Conservation (phyloP, 164 flowering plant genomes). For the Aristolochia californica region DNA sequence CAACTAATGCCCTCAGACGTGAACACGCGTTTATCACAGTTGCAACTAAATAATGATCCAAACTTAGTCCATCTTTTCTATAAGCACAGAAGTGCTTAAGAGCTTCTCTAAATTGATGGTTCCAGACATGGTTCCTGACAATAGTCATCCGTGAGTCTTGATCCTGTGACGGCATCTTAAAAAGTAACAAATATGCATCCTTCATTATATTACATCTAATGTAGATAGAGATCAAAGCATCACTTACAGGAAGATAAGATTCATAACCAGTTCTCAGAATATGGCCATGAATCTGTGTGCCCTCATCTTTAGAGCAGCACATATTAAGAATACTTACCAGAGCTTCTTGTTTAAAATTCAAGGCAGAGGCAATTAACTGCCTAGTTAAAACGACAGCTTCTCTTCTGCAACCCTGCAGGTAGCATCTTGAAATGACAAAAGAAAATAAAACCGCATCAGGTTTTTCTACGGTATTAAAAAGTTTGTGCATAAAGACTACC, state of each 20-base stretch:
- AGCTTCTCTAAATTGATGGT: slow-evolving; percentile 5
- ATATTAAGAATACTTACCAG: slow-evolving; percentile 12
- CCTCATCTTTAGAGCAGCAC: slow-evolving; percentile 11
- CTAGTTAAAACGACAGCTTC: slow-evolving; percentile 8
- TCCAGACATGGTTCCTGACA: slow-evolving; percentile 11
- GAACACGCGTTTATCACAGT: slow-evolving; percentile 13
- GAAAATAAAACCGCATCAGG: slow-evolving; percentile 8
- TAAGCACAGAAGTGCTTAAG: slow-evolving; percentile 2
- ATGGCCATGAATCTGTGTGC: slow-evolving; percentile 14
- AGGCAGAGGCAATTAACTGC: slow-evolving; percentile 4
- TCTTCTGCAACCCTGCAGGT: slow-evolving; percentile 5
- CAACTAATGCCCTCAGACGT: slow-evolving; percentile 10
- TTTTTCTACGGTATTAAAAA: slow-evolving; percentile 2
- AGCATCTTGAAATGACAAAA: slow-evolving; percentile 5
- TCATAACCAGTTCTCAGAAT: slow-evolving; percentile 12
- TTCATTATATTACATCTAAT: slow-evolving; percentile 16
- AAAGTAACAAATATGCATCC: slow-evolving; percentile 12
- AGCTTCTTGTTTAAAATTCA: slow-evolving; percentile 9
- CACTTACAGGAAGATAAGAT: slow-evolving; percentile 7
- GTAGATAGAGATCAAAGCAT: slow-evolving; percentile 17
- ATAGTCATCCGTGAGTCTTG: slow-evolving; percentile 15
- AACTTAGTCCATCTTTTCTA: slow-evolving; percentile 3
- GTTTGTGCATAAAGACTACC: slow-evolving; percentile 1
- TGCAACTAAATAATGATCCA: slow-evolving; percentile 7
- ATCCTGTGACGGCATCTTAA: slow-evolving; percentile 11